Base-by-base conservation (phyloP, 2,329 filamentous ascomycete genomes). In the Cladosporium sp. region DNA sequence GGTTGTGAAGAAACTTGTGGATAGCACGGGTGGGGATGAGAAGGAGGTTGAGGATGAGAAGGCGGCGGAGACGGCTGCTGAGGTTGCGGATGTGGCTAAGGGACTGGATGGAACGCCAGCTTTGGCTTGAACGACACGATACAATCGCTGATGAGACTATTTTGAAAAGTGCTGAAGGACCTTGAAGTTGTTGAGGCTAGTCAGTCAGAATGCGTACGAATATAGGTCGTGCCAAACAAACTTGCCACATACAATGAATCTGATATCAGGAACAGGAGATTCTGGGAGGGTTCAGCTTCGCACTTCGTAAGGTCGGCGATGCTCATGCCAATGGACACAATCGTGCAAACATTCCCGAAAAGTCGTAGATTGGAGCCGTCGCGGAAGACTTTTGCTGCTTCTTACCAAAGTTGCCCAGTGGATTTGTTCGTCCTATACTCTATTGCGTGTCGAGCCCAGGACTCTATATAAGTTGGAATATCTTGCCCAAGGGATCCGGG, bases 1-100 rank as follows among this genome's bases (percentile, higher is more conserved):
- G 18, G 88, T 88, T 26, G 92, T 95, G 25, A 88, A 89, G 82
- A 86, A 87, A 75, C 79, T 97, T 49, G 87, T 93, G 30, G 82
- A 84, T 64, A 79, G 79, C 61, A 73, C 80, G 43, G 77, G 70
- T 32, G 76, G 74, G 0, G 72, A 71, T 26, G 71, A 72, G 70
- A 76, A 78, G 70, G 76, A 76, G 26, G 59, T 10, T 28, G 48
- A 54, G 48, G 26, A 39, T 23, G 70, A 71, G 48, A 72, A 77
- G 68, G 70, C 69, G 59, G 77, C 76, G 6, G 75, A 79, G 62
- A 78, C 75, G n/a, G 78, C 78, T 21, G 77, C 75, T 59, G 78
- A 82, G 66, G 80, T 82, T 53, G 82, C 81, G 58, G 80, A 83
- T 68, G 79, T 77, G 5, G 81, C 81, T 2, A 79, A 72, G 57